Evolutionary conservation across 2,329 filamentous ascomycete species (phyloP), one percentile per base, ranked within the genome.

Genomic region (Dothideomycetes sp.): DNA sequence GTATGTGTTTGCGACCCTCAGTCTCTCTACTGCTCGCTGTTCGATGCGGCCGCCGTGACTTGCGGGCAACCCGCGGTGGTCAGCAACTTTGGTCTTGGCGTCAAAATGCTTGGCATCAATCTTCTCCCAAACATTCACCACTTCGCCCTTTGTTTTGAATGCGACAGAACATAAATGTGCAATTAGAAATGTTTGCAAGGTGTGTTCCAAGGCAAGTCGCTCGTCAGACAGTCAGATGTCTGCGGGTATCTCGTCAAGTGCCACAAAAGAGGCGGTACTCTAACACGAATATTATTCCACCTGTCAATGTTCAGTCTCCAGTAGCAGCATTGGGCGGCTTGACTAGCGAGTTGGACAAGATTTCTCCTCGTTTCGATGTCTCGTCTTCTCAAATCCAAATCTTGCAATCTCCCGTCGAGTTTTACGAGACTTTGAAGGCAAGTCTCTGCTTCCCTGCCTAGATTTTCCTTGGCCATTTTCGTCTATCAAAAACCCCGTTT

Each of bases 381-480:
- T 69, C 79, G 18, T 84, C 86, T 2, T 84, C 84, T 4, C 78
- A 89, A 44, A 82, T 98, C 35, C 71, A 74, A 9, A 81, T 98
- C 15, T 63, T 98, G 10, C 74, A 79, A 51, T 82, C 82, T 2
- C 91, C 91, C 0, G 64, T 75, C n/a, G 84, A 89, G 39, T 98
- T 98, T 59, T 98, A 95, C 62, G 78, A 83, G 51, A 85, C 82
- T 6, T 68, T 98, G 45, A 95, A 95, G 78, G 85, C 87, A 57
- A 50, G 63, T 53, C 12, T 18, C 4, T 24, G 16, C n/a, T 22
- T n/a, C 19, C 23, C 24, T n/a, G 24, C 23, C 34, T 46, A 10
- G 36, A 40, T 17, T n/a, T 30, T 28, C 11, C n/a, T n/a, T n/a
- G n/a, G n/a, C n/a, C n/a, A 15, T 17, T 34, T 33, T n/a, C 9